phyloP scores from a whole-genome alignment of 169 alveolate species.

The Babesia ovata region DNA sequence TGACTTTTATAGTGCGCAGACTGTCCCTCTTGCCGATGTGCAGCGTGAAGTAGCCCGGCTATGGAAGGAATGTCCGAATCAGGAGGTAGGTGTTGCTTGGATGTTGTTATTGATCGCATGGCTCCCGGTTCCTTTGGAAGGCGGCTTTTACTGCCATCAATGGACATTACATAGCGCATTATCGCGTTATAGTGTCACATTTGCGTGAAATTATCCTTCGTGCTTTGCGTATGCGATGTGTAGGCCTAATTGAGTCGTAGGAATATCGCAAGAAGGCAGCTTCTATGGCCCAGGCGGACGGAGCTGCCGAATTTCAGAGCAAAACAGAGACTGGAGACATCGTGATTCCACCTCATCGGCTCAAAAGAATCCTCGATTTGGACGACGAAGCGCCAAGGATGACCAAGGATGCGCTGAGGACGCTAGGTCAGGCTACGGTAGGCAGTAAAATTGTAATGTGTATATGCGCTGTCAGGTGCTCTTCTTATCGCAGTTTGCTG shows the following conservation, averaged over 20 bases:
- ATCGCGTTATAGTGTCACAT: too few relatives aligned
- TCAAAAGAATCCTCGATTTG: conserved; percentile 37
- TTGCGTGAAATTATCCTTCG: too few relatives aligned
- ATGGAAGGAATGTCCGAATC: conserved; percentile 25
- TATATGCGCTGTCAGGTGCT: conserved; percentile 3
- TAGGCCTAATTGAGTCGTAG: background rate
- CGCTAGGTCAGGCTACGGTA: conserved; percentile 51
- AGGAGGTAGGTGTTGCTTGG: conserved; percentile 15
- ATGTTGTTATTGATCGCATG: background rate
- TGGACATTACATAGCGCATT: too few relatives aligned
- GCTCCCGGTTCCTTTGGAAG: background rate
- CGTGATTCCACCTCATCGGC: conserved; percentile 28
- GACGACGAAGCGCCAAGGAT: conserved; percentile 55
- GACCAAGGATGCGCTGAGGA: conserved; percentile 39
- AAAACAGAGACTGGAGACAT: background rate
- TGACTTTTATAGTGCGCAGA: background rate
- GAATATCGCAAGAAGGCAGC: conserved; percentile 42
- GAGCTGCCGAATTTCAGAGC: background rate
- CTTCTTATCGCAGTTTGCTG: conserved; percentile 40
- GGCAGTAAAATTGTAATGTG: background rate
- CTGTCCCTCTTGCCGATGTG: conserved; percentile 18
- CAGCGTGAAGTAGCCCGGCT: conserved; percentile 31
- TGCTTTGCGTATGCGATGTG: background rate
- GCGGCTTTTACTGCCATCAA: too few relatives aligned
- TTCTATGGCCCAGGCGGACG: conserved; percentile 1